These are phyloP conservation scores for Penicillium sp. DNA, from an alignment of 2,329 filamentous ascomycete species.

Conservation along the genomic window DNA sequence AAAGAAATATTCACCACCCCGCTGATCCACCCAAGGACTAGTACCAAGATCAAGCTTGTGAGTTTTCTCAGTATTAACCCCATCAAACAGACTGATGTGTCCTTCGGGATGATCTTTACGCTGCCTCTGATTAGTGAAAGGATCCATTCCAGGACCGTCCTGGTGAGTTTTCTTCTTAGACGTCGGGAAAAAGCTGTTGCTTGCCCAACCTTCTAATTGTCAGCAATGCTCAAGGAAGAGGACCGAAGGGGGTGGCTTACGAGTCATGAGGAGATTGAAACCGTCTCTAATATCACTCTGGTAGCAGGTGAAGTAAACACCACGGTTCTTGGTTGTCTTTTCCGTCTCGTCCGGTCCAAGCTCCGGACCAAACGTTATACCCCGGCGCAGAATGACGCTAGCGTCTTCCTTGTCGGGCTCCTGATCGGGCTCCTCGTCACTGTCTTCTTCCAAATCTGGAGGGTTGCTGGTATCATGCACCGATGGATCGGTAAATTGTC, in stretches of 20 bases:
- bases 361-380: slow-evolving; percentile 45
- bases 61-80: too few species aligned
- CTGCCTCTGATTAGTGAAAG: slow-evolving; percentile 20
- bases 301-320: slow-evolving; percentile 47
- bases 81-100: too few species aligned
- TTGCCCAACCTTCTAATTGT: slow-evolving; percentile 22
- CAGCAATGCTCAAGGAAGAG: background rate
- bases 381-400: slow-evolving; percentile 43
- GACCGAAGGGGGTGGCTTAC: slow-evolving; percentile 12
- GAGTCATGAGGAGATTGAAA: slow-evolving; percentile 33
- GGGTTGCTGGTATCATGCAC: too few species aligned
- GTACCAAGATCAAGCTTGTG: too few species aligned
- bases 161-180: slow-evolving; percentile 11
- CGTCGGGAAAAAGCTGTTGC: slow-evolving; percentile 19
- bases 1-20: slow-evolving; percentile 49
- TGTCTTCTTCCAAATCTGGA: too few species aligned
- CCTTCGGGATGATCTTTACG: slow-evolving; percentile 11
- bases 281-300: slow-evolving; percentile 44
- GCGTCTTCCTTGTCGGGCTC: too few species aligned
- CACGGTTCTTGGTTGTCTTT: slow-evolving; percentile 35
- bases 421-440: too few species aligned
- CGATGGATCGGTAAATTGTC: too few species aligned
- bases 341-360: slow-evolving; percentile 34
- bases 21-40: slow-evolving; percentile 39
- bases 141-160: slow-evolving; percentile 20